Conservation (phyloP, 208 protist species). For the Trichomonas vaginalis region DNA sequence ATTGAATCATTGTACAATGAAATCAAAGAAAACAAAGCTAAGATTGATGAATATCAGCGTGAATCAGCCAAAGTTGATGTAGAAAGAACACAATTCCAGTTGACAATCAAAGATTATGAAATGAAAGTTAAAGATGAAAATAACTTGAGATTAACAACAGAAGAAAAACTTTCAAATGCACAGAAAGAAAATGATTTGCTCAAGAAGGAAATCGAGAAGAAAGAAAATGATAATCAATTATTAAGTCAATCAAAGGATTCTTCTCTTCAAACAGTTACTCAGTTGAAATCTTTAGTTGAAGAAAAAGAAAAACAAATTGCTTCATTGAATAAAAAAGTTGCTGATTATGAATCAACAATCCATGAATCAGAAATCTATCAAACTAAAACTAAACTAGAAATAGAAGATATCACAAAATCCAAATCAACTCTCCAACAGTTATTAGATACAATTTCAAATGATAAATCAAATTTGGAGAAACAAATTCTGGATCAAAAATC, state of each 20-base stretch:
- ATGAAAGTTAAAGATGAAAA: background rate
- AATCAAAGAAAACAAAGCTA: background rate
- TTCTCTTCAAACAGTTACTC: background rate
- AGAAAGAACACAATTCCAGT: background rate
- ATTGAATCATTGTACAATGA: background rate
- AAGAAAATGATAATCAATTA: background rate
- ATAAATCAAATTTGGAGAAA: background rate
- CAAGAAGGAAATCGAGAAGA: background rate
- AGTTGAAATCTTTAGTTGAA: background rate
- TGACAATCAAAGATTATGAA: background rate
- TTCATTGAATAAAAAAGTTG: background rate
- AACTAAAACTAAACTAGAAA: background rate
- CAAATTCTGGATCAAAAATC: background rate
- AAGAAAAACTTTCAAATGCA: background rate
- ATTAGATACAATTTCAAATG: background rate
- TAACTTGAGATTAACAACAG: background rate
- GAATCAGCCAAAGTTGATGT: background rate
- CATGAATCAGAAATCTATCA: background rate
- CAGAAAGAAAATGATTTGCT: background rate
- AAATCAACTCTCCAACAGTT: background rate
- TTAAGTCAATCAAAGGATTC: background rate
- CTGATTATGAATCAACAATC: background rate
- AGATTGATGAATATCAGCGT: background rate
- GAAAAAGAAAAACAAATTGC: background rate
- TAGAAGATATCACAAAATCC: background rate